Conservation (phyloP, 768 basidiomycete species). For the Crassisporium funariophilum region DNA sequence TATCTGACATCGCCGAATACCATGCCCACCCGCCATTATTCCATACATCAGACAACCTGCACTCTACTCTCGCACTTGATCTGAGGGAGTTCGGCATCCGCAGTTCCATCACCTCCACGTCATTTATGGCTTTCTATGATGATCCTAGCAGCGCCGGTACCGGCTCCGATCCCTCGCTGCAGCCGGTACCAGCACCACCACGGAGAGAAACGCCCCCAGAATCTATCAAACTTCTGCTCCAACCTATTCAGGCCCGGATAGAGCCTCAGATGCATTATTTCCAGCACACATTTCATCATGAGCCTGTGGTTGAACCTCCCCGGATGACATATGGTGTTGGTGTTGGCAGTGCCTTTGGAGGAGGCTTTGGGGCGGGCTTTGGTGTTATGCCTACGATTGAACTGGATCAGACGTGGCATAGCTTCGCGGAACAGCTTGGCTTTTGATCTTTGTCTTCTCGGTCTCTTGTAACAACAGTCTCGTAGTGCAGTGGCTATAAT, state of each 20-base stretch:
- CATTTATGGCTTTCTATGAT: constrained; percentile 18
- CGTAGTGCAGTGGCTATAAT: background rate
- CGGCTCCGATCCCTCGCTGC: background rate
- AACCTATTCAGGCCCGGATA: background rate
- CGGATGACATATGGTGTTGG: background rate
- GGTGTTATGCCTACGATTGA: constrained; percentile 20
- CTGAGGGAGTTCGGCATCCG: constrained; percentile 40
- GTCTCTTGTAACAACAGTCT: background rate
- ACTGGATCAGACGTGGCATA: constrained; percentile 66
- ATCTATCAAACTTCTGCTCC: background rate
- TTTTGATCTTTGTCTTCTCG: constrained; percentile 27
- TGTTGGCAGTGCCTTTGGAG: constrained; percentile 7
- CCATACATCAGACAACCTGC: constrained; percentile 29
- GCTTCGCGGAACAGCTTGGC: constrained; percentile 70
- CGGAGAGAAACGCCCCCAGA: constrained; percentile 2
- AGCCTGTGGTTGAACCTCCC: constrained; percentile 5
- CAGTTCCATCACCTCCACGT: constrained; percentile 2
- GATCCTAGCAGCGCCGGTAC: background rate
- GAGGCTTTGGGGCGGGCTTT: constrained; percentile 11
- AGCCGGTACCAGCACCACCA: constrained; percentile 1
- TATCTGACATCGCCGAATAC: constrained; percentile 23
- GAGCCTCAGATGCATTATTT: constrained; percentile 1
- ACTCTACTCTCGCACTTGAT: constrained; percentile 58
- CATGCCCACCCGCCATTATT: constrained; percentile 4
- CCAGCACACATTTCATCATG: background rate